A percentile compares a stretch with the other conserved stretches of the same genome.
These are phyloP conservation scores for Penicillium fuscoglaucum DNA, from an alignment of 2,329 filamentous ascomycete species.

Conservation along the genomic window DNA sequence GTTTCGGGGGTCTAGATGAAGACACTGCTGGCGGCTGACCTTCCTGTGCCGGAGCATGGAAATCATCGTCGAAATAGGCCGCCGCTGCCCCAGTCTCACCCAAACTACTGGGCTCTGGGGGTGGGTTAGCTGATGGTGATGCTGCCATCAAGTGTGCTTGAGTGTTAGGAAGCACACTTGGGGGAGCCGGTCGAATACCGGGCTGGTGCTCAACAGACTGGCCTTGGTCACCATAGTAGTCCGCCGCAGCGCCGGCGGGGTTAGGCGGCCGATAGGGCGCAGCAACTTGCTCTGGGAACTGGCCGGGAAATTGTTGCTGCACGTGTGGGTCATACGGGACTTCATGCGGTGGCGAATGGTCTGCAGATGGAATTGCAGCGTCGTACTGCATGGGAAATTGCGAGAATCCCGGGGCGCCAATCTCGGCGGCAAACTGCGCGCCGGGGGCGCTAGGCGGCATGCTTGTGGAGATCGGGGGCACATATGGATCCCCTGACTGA, in stretches of 20 bases:
- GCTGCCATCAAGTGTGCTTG: constrained; percentile 59
- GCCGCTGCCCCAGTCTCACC: constrained; percentile 53
- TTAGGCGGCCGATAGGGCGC: constrained; percentile 49
- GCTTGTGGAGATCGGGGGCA: constrained; percentile 22
- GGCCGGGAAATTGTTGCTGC: constrained; percentile 60
- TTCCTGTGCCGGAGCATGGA: constrained; percentile 18
- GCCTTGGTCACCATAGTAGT: constrained; percentile 64
- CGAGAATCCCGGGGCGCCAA: constrained; percentile 33
- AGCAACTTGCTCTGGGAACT: constrained; percentile 51
- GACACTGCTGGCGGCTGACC: constrained; percentile 17
- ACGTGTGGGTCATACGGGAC: constrained; percentile 50
- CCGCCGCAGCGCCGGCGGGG: constrained; percentile 57
- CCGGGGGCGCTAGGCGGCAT: constrained; percentile 27
- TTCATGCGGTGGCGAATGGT: constrained; percentile 25
- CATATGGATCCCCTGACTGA: constrained; percentile 31
- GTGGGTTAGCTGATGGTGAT: constrained; percentile 53
- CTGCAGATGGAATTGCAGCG: constrained; percentile 19
- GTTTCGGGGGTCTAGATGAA: constrained; percentile 27
- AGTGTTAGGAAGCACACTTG: constrained; percentile 55
- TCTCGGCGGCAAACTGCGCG: constrained; percentile 34
- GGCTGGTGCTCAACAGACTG: constrained; percentile 61
- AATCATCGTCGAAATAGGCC: constrained; percentile 51
- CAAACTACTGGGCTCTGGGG: constrained; percentile 58
- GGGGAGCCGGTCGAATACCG: constrained; percentile 56
- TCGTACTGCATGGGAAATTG: constrained; percentile 39